Evolutionary conservation across 1,284 basidiomycete genomes (phyloP).

Genomic region (Lentinula novae-zelandiae): DNA sequence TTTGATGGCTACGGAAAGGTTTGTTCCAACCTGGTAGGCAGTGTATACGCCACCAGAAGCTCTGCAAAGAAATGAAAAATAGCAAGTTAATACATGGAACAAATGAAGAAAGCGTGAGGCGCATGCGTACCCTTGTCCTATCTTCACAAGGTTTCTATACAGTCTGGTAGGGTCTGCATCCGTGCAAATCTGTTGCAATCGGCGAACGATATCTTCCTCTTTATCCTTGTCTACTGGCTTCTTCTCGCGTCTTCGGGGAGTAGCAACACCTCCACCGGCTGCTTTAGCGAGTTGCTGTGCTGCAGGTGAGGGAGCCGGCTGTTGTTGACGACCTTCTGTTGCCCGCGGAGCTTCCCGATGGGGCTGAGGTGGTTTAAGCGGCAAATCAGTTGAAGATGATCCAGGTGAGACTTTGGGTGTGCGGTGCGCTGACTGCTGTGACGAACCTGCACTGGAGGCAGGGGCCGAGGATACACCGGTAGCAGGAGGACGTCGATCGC

Average conservation of each 20-base stretch:
- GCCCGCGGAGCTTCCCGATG: conserved; percentile 30
- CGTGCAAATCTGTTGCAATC: conserved; percentile 92
- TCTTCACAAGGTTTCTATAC: conserved; percentile 92
- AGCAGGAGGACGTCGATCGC: conserved; percentile 36
- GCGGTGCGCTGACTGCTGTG: conserved; percentile 27
- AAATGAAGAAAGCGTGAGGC: conserved; percentile 17
- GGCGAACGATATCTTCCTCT: conserved; percentile 88
- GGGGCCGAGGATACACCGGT: conserved; percentile 23
- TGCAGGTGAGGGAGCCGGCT: conserved; percentile 53
- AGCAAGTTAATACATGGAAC: neutral
- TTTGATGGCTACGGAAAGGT: conserved; percentile 95
- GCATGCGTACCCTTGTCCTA: conserved; percentile 85
- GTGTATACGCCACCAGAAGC: conserved; percentile 98
- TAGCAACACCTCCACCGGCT: conserved; percentile 57
- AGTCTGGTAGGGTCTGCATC: conserved; percentile 95
- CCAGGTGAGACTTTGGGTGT: conserved; percentile 46
- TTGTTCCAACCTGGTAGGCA: conserved; percentile 93
- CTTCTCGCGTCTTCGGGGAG: conserved; percentile 83
- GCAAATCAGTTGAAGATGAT: conserved; percentile 52
- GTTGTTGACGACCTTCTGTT: conserved; percentile 34
- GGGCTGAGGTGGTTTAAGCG: conserved; percentile 33
- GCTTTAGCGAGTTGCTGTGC: conserved; percentile 61
- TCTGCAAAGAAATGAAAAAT: conserved; percentile 33
- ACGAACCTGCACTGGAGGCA: conserved; percentile 18
- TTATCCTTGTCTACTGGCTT: conserved; percentile 78